A percentile compares a stretch with the other conserved stretches of the same genome.
These are phyloP conservation scores for Coemansia sp. DNA, from an alignment of 192 early-diverging fungal species.

Conservation along the genomic window DNA sequence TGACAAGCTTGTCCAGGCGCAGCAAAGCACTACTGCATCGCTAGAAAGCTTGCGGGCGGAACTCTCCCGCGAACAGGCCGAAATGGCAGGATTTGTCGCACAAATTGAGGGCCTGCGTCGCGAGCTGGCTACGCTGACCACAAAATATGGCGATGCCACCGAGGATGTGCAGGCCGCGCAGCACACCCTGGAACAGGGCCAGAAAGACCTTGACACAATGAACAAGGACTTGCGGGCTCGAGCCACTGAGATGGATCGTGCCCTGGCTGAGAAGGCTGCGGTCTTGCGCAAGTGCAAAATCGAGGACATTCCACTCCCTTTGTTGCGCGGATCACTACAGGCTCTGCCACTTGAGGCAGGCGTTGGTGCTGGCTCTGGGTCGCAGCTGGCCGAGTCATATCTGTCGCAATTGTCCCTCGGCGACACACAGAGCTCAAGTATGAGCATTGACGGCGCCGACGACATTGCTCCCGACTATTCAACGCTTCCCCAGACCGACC, in stretches of 20 bases:
- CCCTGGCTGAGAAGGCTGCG: conserved; percentile 70
- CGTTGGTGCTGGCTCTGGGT: conserved; percentile 52
- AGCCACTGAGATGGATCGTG: conserved; percentile 71
- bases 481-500: conserved; percentile 27
- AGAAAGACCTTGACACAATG: conserved; percentile 58
- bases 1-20: conserved; percentile 54
- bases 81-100: conserved; percentile 49
- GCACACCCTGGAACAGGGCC: conserved; percentile 67
- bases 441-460: conserved; percentile 23
- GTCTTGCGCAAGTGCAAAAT: conserved; percentile 89
- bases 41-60: conserved; percentile 52
- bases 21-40: conserved; percentile 39
- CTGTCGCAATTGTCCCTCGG: conserved; percentile 48
- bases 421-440: conserved; percentile 41
- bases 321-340: conserved; percentile 70
- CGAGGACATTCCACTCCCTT: conserved; percentile 88
- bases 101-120: conserved; percentile 54
- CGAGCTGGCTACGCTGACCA: conserved; percentile 54
- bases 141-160: conserved; percentile 58
- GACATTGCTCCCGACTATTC: conserved; percentile 45
- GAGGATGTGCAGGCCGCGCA: conserved; percentile 61
- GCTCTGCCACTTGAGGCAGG: conserved; percentile 65
- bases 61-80: conserved; percentile 51
- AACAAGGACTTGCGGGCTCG: conserved; percentile 44
- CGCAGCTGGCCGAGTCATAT: conserved; percentile 41